Base-by-base conservation (phyloP, 2,329 filamentous ascomycete genomes). In the Cordyceps pruinosa region DNA sequence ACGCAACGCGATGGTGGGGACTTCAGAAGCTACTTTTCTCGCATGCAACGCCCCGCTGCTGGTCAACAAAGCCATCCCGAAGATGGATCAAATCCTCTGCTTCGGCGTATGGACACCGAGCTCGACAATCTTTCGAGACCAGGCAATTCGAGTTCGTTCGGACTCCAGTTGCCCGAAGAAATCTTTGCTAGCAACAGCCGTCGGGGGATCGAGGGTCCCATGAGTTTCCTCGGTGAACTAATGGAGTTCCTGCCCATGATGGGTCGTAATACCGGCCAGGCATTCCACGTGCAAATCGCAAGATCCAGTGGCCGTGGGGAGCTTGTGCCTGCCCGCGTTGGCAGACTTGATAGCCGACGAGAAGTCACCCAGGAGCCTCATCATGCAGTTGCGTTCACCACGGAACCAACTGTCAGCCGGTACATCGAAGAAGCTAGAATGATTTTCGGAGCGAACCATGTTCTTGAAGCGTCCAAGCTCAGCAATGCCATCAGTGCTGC, bases 371-470 rank as follows among this genome's bases (percentile, higher is more conserved):
- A 80, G 65, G 87, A 89, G 58, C 87, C 87, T 13, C 77, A 83
- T n/a, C 86, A 88, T 63, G 87, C 90, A 13, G 86, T 92, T 26
- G 77, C 84, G 3, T 97, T 97, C 69, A 75, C 79, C 21, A 79
- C 90, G 9, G 82, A 84, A 37, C 78, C 83, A 9, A 97, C 94
- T 1, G 77, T 81, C 56, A 79, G 81, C 54, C 86, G 94, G 60
- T 99, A 95, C 87, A 84, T 89, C 67, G 90, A 97, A 67, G 95
- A 97, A 70, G 87, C 91, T 9, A 86, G 87, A 61, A 85, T 99
- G 70, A 79, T 97, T 1, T 97, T 94, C 70, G 88, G 89, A 26
- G 73, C 77, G 23, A 78, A 74, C 49, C 81, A 86, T 49, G 57
- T 60, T 53, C 68, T 82, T 4, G 91, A 96, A 49, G 88, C 88